A percentile compares a stretch with the other conserved stretches of the same genome.
phyloP scores from a whole-genome alignment of 2,329 filamentous ascomycete genomes.

The Onygenales sp. region DNA sequence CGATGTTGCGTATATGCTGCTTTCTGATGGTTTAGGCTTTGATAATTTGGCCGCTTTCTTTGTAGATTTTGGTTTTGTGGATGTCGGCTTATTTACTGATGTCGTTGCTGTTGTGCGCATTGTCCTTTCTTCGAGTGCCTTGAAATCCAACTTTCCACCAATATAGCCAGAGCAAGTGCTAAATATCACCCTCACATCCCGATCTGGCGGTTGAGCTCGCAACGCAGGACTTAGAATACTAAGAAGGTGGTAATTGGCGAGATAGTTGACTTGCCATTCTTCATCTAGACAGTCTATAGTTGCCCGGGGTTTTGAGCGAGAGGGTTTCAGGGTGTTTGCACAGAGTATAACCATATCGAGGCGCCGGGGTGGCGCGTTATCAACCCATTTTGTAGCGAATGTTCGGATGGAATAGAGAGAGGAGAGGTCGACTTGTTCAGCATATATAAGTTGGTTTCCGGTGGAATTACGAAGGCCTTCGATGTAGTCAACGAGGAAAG shows the following conservation, averaged over 20 bases:
- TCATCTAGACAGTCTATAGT: slow-evolving; percentile 76
- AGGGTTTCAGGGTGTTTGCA: slow-evolving; percentile 67
- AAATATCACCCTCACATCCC: slow-evolving; percentile 82
- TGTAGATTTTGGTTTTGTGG: slow-evolving; percentile 11
- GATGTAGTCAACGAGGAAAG: slow-evolving; percentile 87
- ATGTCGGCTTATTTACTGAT: not conserved
- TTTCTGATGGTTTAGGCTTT: slow-evolving; percentile 3
- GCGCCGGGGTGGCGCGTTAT: slow-evolving; percentile 80
- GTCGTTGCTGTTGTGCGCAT: slow-evolving; percentile 7
- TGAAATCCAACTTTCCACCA: slow-evolving; percentile 53
- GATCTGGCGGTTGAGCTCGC: slow-evolving; percentile 81
- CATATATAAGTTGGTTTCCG: slow-evolving; percentile 81
- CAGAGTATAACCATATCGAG: slow-evolving; percentile 88
- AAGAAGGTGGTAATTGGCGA: slow-evolving; percentile 90
- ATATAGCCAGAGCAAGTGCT: slow-evolving; percentile 85
- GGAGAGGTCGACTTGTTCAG: slow-evolving; percentile 84
- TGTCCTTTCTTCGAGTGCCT: slow-evolving; percentile 18
- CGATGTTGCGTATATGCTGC: slow-evolving; percentile 51
- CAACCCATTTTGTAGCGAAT: slow-evolving; percentile 97
- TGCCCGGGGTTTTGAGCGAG: slow-evolving; percentile 42
- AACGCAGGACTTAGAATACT: slow-evolving; percentile 85
- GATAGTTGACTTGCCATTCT: slow-evolving; percentile 90
- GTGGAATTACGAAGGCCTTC: slow-evolving; percentile 72
- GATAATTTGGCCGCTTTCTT: not conserved
- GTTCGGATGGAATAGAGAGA: slow-evolving; percentile 82